Evolutionary conservation across 1,284 basidiomycete genomes (phyloP), one percentile per base, ranked within the genome.

Genomic region (Hortiboletus rubellus): DNA sequence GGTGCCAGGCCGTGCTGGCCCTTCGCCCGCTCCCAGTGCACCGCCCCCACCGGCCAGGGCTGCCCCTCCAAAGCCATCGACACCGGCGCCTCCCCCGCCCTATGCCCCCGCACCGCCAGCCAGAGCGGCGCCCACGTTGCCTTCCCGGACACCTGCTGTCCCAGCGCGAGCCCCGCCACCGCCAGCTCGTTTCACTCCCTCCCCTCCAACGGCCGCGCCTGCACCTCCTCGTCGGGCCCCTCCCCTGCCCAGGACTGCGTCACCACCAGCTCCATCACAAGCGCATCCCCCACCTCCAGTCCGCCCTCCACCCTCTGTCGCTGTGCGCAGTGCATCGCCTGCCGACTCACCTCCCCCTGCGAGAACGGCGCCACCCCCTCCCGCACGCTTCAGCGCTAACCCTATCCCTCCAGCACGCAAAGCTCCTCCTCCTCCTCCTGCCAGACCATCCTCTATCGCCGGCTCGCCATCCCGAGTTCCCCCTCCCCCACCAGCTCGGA

Each of bases 1-100:
- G 2, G 77, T 92, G 47, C 86, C 89, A 3, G 83, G 79, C 58
- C 78, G 82, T 42, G 73, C 77, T 52, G 66, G 67, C 4, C 66
- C 76, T 30, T 59, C 74, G 30, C 61, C 76, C 41, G 65, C 71
- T 27, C 61, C 73, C 17, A 70, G 47, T 47, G 65, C 71, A 12
- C 72, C 71, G 4, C 69, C 72, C n/a, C 70, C 75, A 4, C 74
- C 76, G 31, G 60, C 62, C 9, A 70, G 71, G 40, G 66, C 59
- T 17, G 53, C 72, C 10, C 70, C 72, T 27, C 71, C 72, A 15
- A 67, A 68, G 44, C 70, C 68, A 51, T 70, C 68, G 15, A 63
- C 66, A 17, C 62, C 64, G 6, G 61, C 66, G 27, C 27, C 27
- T 27, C 27, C 27, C 33, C 62, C 63, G 1, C 66, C 63, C 1